Conservation (phyloP, 2,329 filamentous ascomycete species). For the Fusarium phyllophilum region DNA sequence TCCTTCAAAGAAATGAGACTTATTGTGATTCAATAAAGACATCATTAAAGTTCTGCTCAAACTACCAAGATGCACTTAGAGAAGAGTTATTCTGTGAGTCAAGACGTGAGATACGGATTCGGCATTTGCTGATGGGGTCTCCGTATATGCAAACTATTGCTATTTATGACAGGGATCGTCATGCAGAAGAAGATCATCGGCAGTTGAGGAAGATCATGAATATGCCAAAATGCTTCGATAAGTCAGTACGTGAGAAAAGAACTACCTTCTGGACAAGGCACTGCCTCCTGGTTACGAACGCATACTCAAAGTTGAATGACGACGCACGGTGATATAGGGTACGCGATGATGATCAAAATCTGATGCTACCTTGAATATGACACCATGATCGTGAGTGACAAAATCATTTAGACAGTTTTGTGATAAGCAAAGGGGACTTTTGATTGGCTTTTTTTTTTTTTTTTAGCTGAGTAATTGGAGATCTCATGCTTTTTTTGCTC, state of each 20-base stretch:
- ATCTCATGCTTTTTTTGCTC: background rate
- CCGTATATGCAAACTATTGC: background rate
- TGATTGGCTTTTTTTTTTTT: background rate
- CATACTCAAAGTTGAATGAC: no score
- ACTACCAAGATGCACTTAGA: background rate
- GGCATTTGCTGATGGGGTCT: background rate
- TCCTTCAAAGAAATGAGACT: background rate
- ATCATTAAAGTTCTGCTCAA: background rate
- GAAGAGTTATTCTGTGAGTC: background rate
- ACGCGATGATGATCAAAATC: background rate
- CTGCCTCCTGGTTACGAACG: background rate
- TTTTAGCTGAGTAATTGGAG: background rate
- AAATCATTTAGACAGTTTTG: background rate
- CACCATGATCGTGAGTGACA: background rate
- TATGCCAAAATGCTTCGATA: background rate
- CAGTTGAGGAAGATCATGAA: background rate
- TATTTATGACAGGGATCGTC: background rate
- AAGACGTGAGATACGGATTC: background rate
- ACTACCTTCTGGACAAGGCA: background rate
- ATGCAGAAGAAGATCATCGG: constrained; percentile 14
- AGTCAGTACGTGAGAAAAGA: background rate
- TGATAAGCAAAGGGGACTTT: background rate
- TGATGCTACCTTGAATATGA: background rate
- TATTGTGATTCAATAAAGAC: background rate
- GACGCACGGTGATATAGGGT: constrained; percentile 3